Conservation (phyloP, 192 early-diverging fungal species). For the Rhizophagus sp. region DNA sequence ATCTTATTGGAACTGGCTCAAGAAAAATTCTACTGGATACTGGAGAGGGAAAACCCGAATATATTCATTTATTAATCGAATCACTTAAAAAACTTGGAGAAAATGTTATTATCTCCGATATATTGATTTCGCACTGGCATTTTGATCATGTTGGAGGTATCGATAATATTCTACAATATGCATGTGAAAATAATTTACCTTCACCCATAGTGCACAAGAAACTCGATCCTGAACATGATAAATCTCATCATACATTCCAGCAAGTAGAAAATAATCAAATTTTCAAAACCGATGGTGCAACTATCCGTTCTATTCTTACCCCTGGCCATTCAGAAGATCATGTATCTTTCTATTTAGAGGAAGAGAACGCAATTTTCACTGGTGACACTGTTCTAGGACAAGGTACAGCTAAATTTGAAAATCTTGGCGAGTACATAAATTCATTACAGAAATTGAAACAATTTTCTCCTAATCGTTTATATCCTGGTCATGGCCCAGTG, state of each 20-base stretch:
- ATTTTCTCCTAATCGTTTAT: slow-evolving; percentile 32
- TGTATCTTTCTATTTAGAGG: slow-evolving; percentile 65
- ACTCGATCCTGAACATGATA: slow-evolving; percentile 34
- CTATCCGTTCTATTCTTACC: slow-evolving; percentile 65
- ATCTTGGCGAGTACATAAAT: slow-evolving; percentile 67
- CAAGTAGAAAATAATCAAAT: slow-evolving; percentile 55
- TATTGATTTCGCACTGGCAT: slow-evolving; percentile 83
- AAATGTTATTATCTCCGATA: slow-evolving; percentile 57
- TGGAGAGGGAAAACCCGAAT: slow-evolving; percentile 77
- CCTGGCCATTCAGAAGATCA: slow-evolving; percentile 87
- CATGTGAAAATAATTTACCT: slow-evolving; percentile 31
- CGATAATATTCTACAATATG: slow-evolving; percentile 35
- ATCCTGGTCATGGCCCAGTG: slow-evolving; percentile 79
- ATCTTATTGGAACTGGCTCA: slow-evolving; percentile 76
- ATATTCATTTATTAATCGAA: slow-evolving; percentile 48
- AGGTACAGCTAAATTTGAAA: slow-evolving; percentile 78
- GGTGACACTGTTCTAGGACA: slow-evolving; percentile 86
- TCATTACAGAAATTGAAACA: slow-evolving; percentile 58
- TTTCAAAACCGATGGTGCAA: slow-evolving; percentile 65
- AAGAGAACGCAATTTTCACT: slow-evolving; percentile 70
- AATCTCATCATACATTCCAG: slow-evolving; percentile 35
- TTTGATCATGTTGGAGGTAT: slow-evolving; percentile 80
- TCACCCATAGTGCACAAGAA: slow-evolving; percentile 31
- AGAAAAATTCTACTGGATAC: slow-evolving; percentile 74
- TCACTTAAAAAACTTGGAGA: slow-evolving; percentile 51